A percentile compares a stretch with the other conserved stretches of the same genome.
Evolutionary conservation across 495 filamentous ascomycete genomes (phyloP).

Genomic region (Xylaria intraflava): DNA sequence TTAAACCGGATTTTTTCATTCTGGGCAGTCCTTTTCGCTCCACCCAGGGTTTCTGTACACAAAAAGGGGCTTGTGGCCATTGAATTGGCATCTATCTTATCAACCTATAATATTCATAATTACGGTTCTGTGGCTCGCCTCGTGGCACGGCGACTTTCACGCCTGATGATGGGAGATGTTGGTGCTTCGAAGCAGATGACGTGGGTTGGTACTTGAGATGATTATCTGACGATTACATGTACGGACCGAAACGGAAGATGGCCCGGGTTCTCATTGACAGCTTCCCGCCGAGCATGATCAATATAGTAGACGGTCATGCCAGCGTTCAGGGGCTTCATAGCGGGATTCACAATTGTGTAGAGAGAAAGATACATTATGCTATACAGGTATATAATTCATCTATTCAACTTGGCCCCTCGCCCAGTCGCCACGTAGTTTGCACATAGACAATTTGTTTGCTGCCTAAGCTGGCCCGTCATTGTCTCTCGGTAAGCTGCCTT

Average conservation of each 20-base stretch:
- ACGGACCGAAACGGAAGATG: background rate
- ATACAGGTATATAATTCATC: constrained; percentile 7
- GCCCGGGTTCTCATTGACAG: constrained; percentile 1
- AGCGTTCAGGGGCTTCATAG: constrained; percentile 1
- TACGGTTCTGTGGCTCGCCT: constrained; percentile 20
- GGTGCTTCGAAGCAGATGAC: background rate
- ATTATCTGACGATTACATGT: constrained; percentile 12
- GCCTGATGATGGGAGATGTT: constrained; percentile 9
- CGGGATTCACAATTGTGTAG: background rate
- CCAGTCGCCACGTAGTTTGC: too few relatives aligned
- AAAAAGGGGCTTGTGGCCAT: background rate
- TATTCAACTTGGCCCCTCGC: too few relatives aligned
- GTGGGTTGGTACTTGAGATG: constrained; percentile 1
- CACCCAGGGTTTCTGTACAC: constrained; percentile 1
- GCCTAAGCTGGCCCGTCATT: too few relatives aligned
- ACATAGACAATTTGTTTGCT: too few relatives aligned
- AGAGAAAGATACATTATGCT: constrained; percentile 4
- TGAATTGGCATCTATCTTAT: constrained; percentile 13
- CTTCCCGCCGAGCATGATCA: background rate
- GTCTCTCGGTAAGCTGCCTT: too few relatives aligned
- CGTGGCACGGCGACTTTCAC: constrained; percentile 17
- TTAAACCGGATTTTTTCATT: constrained; percentile 24
- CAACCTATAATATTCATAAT: constrained; percentile 22
- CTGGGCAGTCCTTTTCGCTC: constrained; percentile 15
- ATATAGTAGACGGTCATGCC: background rate